A percentile compares a stretch with the other conserved stretches of the same genome.
Evolutionary conservation across 2,329 filamentous ascomycete species (phyloP).

Genomic region (Davidsoniella australis): DNA sequence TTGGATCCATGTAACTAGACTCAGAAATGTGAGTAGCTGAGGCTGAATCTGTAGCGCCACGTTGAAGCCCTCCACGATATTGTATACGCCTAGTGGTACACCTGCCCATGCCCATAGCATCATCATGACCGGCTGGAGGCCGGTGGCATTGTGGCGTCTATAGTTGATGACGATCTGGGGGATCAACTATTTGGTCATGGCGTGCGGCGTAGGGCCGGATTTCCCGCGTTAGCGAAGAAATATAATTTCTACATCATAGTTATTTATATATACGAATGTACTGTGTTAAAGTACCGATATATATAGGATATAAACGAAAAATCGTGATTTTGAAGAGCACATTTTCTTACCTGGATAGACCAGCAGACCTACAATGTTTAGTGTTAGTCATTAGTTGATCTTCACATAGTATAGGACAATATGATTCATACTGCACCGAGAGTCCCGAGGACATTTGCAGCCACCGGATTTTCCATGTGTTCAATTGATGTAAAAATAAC

Average conservation of each 20-base stretch:
- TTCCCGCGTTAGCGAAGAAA: too few species aligned
- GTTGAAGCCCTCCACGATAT: constrained; percentile 26
- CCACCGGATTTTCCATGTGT: constrained; percentile 35
- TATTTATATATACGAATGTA: neutral
- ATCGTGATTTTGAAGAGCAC: too few species aligned
- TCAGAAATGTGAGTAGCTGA: constrained; percentile 26
- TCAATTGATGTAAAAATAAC: neutral
- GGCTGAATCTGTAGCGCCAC: constrained; percentile 26
- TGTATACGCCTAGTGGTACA: constrained; percentile 42
- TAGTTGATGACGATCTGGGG: constrained; percentile 56
- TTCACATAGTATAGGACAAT: neutral
- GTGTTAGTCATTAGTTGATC: neutral
- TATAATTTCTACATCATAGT: too few species aligned
- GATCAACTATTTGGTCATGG: constrained; percentile 31
- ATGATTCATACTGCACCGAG: constrained; percentile 32
- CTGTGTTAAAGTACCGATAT: too few species aligned
- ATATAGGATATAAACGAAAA: neutral
- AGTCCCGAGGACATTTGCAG: constrained; percentile 41
- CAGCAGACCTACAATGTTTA: constrained; percentile 31
- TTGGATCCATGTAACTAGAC: constrained; percentile 26
- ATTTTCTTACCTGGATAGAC: constrained; percentile 38
- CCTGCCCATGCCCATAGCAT: constrained; percentile 53
- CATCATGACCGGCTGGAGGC: constrained; percentile 55
- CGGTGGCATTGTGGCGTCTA: constrained; percentile 45
- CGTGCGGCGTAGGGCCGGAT: neutral